Base-by-base conservation (phyloP, 257 asterid genomes). In the Handroanthus guayacan region DNA sequence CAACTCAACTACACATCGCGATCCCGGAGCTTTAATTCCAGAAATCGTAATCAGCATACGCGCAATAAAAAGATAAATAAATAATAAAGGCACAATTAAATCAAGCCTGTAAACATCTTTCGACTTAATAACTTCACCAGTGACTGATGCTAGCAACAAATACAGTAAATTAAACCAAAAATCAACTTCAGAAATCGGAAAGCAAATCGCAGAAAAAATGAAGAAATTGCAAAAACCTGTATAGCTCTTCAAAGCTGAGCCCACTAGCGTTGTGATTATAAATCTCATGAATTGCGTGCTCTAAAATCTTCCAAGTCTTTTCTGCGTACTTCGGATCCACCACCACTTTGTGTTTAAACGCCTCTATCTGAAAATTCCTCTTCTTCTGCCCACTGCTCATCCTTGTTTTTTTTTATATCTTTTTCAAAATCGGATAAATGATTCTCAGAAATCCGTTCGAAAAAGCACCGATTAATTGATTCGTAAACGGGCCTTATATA, bases 301-400 rank as follows among this genome's bases (percentile, higher is more conserved):
- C 98, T 20, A 91, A 81, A 82, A 88, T 81, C 84, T 87, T 92
- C 98, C 98, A 93, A 45, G 97, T 93, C 84, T 91, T 93, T 10
- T 93, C 98, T n/a, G 98, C 93, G 61, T 91, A 93, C 81, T 93
- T 93, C 36, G 98, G 97, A 86, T 93, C 98, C 83, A 93, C 98
- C 80, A 90, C 95, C 20, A 90, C 98, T 67, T 83, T 85, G 75
- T 93, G 95, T 76, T 86, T 90, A 37, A 91, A 91, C 78, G 97
- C 97, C 85, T 93, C 97, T 66, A 91, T 91, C 86, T 91, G 97
- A 74, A 91, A 90, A 81, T 85, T 87, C 87, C 91, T 86, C 95
- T 86, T 93, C 85, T 85, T 89, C 88, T 78, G 91, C 54, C 88
- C 92, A 61, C 90, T 83, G 61, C 79, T 93, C 90, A 87, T 92